phyloP scores from a whole-genome alignment of 1,284 basidiomycete species.

The Fomitopsis pinicola region DNA sequence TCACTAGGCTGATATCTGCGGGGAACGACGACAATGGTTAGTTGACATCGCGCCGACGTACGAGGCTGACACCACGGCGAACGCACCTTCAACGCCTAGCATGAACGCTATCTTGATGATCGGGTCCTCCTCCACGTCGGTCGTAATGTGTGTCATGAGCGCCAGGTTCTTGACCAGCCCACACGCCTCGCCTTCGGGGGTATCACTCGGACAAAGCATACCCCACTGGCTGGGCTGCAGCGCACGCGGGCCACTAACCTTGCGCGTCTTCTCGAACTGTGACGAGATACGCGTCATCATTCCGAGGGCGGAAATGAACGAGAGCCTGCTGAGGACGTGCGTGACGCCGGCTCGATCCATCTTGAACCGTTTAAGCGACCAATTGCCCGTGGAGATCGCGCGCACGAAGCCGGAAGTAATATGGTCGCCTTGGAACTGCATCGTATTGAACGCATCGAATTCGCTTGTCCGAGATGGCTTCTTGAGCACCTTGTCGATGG shows the following conservation, averaged over 20 bases:
- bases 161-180: slow-evolving; percentile 99
- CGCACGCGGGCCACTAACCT: slow-evolving; percentile 97
- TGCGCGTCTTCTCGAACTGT: slow-evolving; percentile 99
- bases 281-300: slow-evolving; percentile 99
- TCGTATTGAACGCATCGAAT: slow-evolving; percentile 94
- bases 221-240: slow-evolving; percentile 99
- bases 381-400: slow-evolving; percentile 98
- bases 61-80: background rate
- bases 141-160: slow-evolving; percentile 99
- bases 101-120: slow-evolving; percentile 89
- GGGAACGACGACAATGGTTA: slow-evolving; percentile 1
- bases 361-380: slow-evolving; percentile 99
- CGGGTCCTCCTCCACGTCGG: slow-evolving; percentile 96
- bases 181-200: slow-evolving; percentile 99
- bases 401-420: slow-evolving; percentile 96
- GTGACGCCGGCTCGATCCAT: slow-evolving; percentile 99
- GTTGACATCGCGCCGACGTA: background rate
- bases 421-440: slow-evolving; percentile 91
- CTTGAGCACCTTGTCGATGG: slow-evolving; percentile 97
- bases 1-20: slow-evolving; percentile 87
- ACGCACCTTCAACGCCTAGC: slow-evolving; percentile 89
- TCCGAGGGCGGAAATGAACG: slow-evolving; percentile 96
- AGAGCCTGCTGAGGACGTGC: slow-evolving; percentile 92
- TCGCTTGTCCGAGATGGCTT: slow-evolving; percentile 94
- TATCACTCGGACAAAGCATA: slow-evolving; percentile 97